Conservation (phyloP, 805 yeast species). For the Candida fluviatilis region DNA sequence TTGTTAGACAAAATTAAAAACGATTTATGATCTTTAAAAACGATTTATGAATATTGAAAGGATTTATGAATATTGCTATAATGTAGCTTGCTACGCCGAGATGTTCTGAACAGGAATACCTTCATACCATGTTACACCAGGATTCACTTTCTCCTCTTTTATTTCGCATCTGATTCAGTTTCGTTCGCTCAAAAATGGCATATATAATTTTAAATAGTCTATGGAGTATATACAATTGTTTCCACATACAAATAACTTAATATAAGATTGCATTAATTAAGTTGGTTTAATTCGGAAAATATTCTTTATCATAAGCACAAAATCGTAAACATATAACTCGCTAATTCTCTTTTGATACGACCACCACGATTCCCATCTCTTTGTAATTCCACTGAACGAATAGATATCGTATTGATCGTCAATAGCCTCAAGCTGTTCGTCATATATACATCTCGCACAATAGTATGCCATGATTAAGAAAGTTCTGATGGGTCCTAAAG, state of each 20-base stretch:
- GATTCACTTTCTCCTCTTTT: no score
- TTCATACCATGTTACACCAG: no score
- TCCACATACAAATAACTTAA: background rate
- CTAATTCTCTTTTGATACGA: slow-evolving; percentile 27
- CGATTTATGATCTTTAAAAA: slow-evolving; percentile 29
- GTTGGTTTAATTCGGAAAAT: slow-evolving; percentile 1
- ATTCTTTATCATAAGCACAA: slow-evolving; percentile 19
- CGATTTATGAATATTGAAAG: no score
- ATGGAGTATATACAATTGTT: background rate
- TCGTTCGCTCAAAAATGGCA: no score
- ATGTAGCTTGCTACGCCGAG: no score
- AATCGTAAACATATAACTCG: slow-evolving; percentile 31
- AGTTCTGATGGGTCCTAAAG: slow-evolving; percentile 83
- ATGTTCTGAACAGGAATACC: no score
- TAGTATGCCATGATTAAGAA: slow-evolving; percentile 86
- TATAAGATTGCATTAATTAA: slow-evolving; percentile 1
- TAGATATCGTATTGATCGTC: slow-evolving; percentile 12
- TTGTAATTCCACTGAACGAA: slow-evolving; percentile 16
- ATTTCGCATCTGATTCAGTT: no score
- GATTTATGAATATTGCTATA: no score
- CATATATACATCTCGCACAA: slow-evolving; percentile 76
- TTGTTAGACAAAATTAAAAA: slow-evolving; percentile 71
- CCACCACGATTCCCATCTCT: slow-evolving; percentile 26
- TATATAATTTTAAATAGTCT: background rate
- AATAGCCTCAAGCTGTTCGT: slow-evolving; percentile 52